Conservation (phyloP, 257 asterid genomes). For the Leptodermis oblonga region DNA sequence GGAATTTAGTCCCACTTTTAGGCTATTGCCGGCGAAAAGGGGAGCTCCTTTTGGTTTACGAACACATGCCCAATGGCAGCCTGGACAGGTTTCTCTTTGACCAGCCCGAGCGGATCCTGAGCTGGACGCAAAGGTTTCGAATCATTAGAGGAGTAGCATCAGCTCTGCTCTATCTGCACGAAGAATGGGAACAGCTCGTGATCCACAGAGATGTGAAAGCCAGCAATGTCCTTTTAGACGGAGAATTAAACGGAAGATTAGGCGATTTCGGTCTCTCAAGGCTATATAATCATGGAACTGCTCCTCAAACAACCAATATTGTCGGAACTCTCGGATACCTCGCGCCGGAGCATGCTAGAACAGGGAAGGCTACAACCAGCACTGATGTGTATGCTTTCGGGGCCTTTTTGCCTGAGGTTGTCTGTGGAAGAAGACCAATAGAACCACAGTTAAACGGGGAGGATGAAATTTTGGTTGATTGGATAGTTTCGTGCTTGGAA, state of each 20-base stretch:
- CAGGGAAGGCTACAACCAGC: slow-evolving; percentile 43
- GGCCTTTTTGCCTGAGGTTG: not conserved
- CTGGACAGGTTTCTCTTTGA: slow-evolving; percentile 45
- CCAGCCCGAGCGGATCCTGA: slow-evolving; percentile 29
- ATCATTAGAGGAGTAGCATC: slow-evolving; percentile 56
- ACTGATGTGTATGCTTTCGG: slow-evolving; percentile 39
- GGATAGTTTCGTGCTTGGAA: slow-evolving; percentile 42
- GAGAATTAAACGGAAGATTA: not conserved
- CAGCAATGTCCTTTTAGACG: slow-evolving; percentile 45
- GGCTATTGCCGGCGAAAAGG: slow-evolving; percentile 25
- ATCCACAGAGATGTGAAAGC: slow-evolving; percentile 64
- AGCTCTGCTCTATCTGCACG: slow-evolving; percentile 51
- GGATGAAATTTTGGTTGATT: slow-evolving; percentile 43
- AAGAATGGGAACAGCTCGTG: slow-evolving; percentile 61
- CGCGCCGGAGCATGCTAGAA: not conserved
- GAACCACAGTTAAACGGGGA: slow-evolving; percentile 14
- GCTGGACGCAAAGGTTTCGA: slow-evolving; percentile 44
- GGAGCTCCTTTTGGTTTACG: slow-evolving; percentile 21
- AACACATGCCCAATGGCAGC: slow-evolving; percentile 21
- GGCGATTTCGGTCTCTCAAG: slow-evolving; percentile 1
- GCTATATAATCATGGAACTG: not conserved
- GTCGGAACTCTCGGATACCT: not conserved
- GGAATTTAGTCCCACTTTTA: slow-evolving; percentile 49
- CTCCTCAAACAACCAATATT: not conserved
- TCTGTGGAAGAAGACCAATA: not conserved